Evolutionary conservation across 352 stramenopile genomes (phyloP).

Genomic region (Pythium volutum): DNA sequence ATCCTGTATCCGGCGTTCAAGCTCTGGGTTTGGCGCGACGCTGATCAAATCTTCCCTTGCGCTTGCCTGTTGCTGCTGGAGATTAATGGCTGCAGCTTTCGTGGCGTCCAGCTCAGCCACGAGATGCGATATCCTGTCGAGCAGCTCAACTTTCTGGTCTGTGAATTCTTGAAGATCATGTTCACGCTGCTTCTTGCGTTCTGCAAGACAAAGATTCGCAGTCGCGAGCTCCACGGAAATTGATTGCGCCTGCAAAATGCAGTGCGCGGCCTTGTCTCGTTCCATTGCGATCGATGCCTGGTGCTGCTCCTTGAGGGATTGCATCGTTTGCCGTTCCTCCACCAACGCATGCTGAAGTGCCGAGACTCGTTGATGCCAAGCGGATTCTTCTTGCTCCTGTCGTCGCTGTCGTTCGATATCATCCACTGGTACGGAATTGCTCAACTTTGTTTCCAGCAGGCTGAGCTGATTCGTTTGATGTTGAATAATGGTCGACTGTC

Average conservation of each 20-base stretch:
- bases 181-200: slow-evolving; percentile 65
- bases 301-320: slow-evolving; percentile 43
- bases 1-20: not conserved
- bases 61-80: not conserved
- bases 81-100: not conserved
- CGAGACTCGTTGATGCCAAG: slow-evolving; percentile 59
- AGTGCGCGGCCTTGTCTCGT: slow-evolving; percentile 44
- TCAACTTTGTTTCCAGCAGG: slow-evolving; percentile 48
- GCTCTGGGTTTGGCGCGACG: not conserved
- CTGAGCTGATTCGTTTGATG: slow-evolving; percentile 48
- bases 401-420: slow-evolving; percentile 43
- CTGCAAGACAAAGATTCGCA: slow-evolving; percentile 66
- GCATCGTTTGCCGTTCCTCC: slow-evolving; percentile 35
- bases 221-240: slow-evolving; percentile 57
- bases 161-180: slow-evolving; percentile 29
- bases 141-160: slow-evolving; percentile 26
- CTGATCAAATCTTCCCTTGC: not conserved
- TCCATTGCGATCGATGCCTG: slow-evolving; percentile 31
- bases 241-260: slow-evolving; percentile 33
- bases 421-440: slow-evolving; percentile 42
- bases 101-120: slow-evolving; percentile 16
- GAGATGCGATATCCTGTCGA: slow-evolving; percentile 22
- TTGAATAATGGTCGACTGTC: slow-evolving; percentile 25
- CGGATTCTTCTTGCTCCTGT: slow-evolving; percentile 43
- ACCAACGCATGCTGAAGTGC: slow-evolving; percentile 52